Evolutionary conservation across 1,284 basidiomycete genomes (phyloP), one percentile per base, ranked within the genome.

Genomic region (Ceratobasidium sp.): DNA sequence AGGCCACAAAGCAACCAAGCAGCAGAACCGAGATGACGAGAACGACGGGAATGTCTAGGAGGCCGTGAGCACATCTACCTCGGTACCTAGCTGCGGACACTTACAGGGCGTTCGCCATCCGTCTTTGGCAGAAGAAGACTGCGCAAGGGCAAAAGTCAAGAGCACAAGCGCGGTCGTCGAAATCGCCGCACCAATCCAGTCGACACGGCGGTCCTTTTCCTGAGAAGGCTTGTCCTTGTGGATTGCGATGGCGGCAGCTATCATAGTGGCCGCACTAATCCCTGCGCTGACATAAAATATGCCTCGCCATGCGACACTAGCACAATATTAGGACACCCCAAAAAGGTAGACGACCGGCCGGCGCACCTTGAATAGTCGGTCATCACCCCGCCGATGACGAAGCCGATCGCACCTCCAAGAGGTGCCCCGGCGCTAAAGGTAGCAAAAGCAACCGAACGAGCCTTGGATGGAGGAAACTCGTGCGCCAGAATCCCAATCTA

Each of bases 361-460:
- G 49, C 49, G n/a, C 79, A 89, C 88, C 82, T 81, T 0, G 91
- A 89, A 40, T 90, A 87, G 79, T 94, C 88, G 0, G 90, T 92
- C 25, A 96, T 84, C 1, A 92, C 84, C 43, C 93, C 94, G 11
- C 94, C 94, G 3, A 92, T 80, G 0, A 90, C 83, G 7, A 87
- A 86, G 0, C 94, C 94, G 7, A 95, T 83, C 0, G 89, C 90
- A 0, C 87, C 91, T 0, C 94, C 95, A 0, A 96, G 83, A 0
- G 95, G 94, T 3, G 93, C 94, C 19, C 95, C 95, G 0, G 94
- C 89, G 3, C 90, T 86, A 78, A 95, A 95, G 0, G 90, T 90
- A 0, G 94, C 89, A 79, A 95, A 95, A 0, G 93, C 94, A 0
- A 89, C 83, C 0, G 91, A 90, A 5, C 95, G 88, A 0, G 90